Conservation (phyloP, 805 yeast species). For the Candida loeiensis region DNA sequence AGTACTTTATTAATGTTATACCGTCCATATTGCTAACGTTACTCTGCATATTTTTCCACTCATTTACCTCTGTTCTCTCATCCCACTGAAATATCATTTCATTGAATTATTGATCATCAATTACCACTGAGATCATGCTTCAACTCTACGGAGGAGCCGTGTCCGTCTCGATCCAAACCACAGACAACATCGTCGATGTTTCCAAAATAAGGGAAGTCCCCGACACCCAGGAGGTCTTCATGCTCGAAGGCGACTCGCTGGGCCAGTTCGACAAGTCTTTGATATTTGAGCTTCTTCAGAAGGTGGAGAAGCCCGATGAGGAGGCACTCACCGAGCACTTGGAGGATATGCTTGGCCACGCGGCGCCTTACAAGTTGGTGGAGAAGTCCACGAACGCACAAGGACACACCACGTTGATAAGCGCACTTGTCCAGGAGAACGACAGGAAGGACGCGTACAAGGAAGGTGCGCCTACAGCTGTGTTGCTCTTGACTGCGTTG, state of each 20-base stretch:
- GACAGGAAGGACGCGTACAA: constrained; percentile 13
- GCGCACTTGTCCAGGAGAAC: constrained; percentile 8
- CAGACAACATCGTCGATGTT: constrained; percentile 71
- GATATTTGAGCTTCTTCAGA: constrained; percentile 63
- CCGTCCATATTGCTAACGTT: no score
- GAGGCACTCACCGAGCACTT: constrained; percentile 52
- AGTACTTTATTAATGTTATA: no score
- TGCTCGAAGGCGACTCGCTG: constrained; percentile 32
- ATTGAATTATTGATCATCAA: background rate
- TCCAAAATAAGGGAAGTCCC: constrained; percentile 80
- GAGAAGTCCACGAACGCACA: constrained; percentile 5
- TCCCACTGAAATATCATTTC: background rate
- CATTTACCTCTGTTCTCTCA: no score
- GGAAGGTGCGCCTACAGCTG: constrained; percentile 14
- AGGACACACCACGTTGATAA: constrained; percentile 6
- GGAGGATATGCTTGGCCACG: constrained; percentile 45
- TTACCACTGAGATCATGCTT: constrained; percentile 3
- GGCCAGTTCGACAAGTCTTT: constrained; percentile 48
- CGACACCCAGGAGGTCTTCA: constrained; percentile 89
- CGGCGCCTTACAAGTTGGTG: constrained; percentile 9
- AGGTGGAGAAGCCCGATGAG: constrained; percentile 36
- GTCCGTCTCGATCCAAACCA: constrained; percentile 26
- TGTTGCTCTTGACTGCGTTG: constrained; percentile 55
- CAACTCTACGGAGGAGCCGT: constrained; percentile 82
- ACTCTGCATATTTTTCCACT: no score